These are phyloP conservation scores for Grosmannia clavigera DNA, from an alignment of 2,329 filamentous ascomycete species.

Conservation along the genomic window DNA sequence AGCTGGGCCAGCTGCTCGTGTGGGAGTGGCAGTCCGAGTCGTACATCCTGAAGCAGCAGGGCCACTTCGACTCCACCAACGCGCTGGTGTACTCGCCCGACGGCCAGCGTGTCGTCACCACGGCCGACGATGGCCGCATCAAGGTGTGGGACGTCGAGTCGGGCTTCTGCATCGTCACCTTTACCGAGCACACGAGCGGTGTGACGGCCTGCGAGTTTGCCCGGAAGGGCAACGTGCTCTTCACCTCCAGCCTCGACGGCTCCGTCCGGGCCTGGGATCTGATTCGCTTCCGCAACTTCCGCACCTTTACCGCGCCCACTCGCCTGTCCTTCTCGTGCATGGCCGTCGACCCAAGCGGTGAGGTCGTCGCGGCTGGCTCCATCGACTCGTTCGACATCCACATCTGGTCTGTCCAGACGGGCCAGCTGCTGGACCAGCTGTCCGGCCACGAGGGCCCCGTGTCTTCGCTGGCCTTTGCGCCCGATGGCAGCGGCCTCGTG, in stretches of 20 bases:
- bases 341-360: conserved; percentile 92
- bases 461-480: conserved; percentile 75
- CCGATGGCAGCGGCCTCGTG: conserved; percentile 70
- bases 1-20: conserved; percentile 87
- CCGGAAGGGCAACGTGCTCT: conserved; percentile 88
- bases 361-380: conserved; percentile 90
- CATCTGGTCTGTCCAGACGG: conserved; percentile 97
- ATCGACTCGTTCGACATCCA: conserved; percentile 95
- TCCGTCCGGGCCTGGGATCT: conserved; percentile 94
- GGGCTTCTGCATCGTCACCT: conserved; percentile 95
- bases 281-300: conserved; percentile 90
- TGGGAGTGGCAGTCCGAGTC: conserved; percentile 99
- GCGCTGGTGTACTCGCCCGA: conserved; percentile 86
- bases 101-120: conserved; percentile 83
- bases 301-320: conserved; percentile 90
- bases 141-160: conserved; percentile 97
- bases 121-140: conserved; percentile 92
- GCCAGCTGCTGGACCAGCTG: conserved; percentile 81
- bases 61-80: conserved; percentile 94
- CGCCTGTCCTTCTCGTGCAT: conserved; percentile 85
- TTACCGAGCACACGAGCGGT: conserved; percentile 90
- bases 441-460: conserved; percentile 91
- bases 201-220: conserved; percentile 93
- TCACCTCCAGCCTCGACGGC: conserved; percentile 88
- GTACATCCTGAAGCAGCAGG: conserved; percentile 96